Conservation (phyloP, 768 basidiomycete species). For the Tulasnella sp. region DNA sequence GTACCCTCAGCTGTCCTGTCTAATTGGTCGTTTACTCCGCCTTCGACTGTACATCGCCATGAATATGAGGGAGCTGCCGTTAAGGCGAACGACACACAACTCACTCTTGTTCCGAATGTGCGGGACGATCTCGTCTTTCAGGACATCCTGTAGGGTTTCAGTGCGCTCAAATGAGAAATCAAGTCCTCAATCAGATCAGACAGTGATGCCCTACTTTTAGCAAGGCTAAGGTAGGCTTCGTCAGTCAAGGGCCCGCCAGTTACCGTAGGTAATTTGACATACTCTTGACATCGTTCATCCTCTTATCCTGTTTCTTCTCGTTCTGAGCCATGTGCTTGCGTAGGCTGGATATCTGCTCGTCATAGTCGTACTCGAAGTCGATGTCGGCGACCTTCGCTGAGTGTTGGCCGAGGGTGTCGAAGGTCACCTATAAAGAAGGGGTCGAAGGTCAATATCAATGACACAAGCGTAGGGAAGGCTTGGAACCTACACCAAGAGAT, state of each 20-base stretch:
- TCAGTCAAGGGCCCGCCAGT: no score
- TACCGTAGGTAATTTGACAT: no score
- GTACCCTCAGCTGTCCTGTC: conserved; percentile 1
- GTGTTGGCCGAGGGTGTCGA: conserved; percentile 38
- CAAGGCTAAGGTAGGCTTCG: not conserved
- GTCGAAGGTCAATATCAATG: not conserved
- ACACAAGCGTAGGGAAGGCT: not conserved
- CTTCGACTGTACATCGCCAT: conserved; percentile 4
- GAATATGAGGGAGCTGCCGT: not conserved
- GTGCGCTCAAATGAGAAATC: conserved; percentile 24
- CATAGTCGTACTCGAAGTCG: conserved; percentile 33
- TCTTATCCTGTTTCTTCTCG: conserved; percentile 36
- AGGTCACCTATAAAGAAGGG: conserved; percentile 30
- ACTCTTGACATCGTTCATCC: conserved; percentile 43
- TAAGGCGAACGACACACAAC: not conserved
- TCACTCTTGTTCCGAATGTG: conserved; percentile 38
- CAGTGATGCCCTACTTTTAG: not conserved
- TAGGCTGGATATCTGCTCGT: conserved; percentile 34
- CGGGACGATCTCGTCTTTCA: conserved; percentile 36
- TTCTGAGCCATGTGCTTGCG: conserved; percentile 36
- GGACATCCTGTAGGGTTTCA: conserved; percentile 38
- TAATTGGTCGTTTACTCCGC: conserved; percentile 1
- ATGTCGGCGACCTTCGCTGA: conserved; percentile 35
- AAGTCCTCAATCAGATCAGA: not conserved
- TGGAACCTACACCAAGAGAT: conserved; percentile 27